phyloP scores from a whole-genome alignment of 805 yeast genomes.

The Starmerella sp. region DNA sequence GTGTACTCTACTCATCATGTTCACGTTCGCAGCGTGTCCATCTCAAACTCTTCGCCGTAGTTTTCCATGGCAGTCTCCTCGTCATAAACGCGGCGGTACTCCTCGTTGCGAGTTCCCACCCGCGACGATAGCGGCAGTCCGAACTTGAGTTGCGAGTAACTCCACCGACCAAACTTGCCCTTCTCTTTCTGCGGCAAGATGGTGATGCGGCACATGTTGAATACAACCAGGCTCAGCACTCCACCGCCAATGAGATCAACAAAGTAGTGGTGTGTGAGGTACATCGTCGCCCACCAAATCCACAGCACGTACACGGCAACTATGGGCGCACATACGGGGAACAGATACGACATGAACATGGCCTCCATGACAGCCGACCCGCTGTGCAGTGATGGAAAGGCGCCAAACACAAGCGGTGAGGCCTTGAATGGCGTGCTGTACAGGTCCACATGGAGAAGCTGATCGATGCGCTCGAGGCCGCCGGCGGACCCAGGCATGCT shows the following conservation, averaged over 20 bases:
- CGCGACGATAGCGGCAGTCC: constrained; percentile 12
- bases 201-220: constrained; percentile 54
- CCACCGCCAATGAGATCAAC: constrained; percentile 93
- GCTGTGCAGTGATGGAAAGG: constrained; percentile 74
- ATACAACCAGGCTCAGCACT: constrained; percentile 58
- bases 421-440: constrained; percentile 73
- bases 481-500: constrained; percentile 92
- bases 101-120: not conserved
- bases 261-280: constrained; percentile 91
- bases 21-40: constrained; percentile 3
- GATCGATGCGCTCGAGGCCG: constrained; percentile 81
- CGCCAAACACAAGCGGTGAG: constrained; percentile 91
- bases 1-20: not conserved
- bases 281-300: constrained; percentile 99
- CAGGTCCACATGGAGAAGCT: constrained; percentile 63
- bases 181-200: constrained; percentile 43
- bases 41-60: constrained; percentile 16
- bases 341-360: constrained; percentile 68
- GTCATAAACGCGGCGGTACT: not conserved
- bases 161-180: constrained; percentile 34
- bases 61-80: constrained; percentile 7
- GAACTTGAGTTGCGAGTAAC: constrained; percentile 32
- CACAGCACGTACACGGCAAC: constrained; percentile 74
- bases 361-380: constrained; percentile 94
- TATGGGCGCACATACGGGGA: constrained; percentile 55